Percentiles rank a stretch among this genome's conserved stretches.
These are phyloP conservation scores for Russula sp. DNA, from an alignment of 768 basidiomycete genomes.

Conservation along the genomic window DNA sequence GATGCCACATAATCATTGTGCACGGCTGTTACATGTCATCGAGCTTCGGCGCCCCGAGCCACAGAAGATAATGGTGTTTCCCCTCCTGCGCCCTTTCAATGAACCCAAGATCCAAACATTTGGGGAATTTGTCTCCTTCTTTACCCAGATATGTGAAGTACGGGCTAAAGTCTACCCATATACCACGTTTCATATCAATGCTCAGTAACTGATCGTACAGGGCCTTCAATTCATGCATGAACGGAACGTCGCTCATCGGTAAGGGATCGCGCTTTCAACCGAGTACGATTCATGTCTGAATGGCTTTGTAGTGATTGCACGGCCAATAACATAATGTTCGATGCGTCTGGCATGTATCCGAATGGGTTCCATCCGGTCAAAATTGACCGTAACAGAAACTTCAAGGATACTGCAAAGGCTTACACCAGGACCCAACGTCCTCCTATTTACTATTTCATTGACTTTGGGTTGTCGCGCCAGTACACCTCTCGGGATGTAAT, in stretches of 20 bases:
- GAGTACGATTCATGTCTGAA: background rate
- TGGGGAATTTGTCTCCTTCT: constrained; percentile 32
- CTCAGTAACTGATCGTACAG: constrained; percentile 4
- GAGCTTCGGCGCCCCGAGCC: constrained; percentile 8
- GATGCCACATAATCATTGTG: constrained; percentile 27
- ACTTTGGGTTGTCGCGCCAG: constrained; percentile 26
- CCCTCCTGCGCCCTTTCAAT: constrained; percentile 26
- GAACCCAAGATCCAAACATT: constrained; percentile 30
- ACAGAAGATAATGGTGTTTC: constrained; percentile 29
- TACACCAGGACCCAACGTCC: constrained; percentile 24
- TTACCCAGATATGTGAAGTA: constrained; percentile 32
- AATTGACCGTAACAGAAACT: constrained; percentile 21
- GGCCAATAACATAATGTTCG: constrained; percentile 26
- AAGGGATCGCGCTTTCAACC: constrained; percentile 19
- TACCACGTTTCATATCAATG: background rate
- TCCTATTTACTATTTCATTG: constrained; percentile 25
- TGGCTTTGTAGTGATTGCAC: constrained; percentile 11
- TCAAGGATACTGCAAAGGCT: constrained; percentile 21
- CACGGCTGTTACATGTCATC: constrained; percentile 24
- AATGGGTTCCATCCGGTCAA: constrained; percentile 27
- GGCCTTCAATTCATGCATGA: constrained; percentile 25
- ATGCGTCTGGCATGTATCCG: constrained; percentile 25
- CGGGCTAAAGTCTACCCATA: background rate
- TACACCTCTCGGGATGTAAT: constrained; percentile 26
- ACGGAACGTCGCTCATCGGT: constrained; percentile 26